These are phyloP conservation scores for Rhodotorula taiwanensis DNA, from an alignment of 768 basidiomycete species.

Conservation along the genomic window DNA sequence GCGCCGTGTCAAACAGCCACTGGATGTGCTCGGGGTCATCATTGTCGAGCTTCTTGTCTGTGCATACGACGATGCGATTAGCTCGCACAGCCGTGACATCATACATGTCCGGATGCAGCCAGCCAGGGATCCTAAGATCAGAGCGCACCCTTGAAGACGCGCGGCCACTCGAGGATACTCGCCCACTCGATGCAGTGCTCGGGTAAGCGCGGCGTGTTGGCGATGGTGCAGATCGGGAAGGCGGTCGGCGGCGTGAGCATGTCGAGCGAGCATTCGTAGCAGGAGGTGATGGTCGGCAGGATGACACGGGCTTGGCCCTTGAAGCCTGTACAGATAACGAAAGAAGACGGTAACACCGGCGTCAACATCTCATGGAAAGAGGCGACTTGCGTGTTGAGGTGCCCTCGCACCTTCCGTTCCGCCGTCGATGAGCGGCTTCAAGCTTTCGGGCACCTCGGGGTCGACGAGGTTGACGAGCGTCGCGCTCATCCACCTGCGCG, in stretches of 20 bases:
- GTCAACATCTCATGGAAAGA: too few species aligned
- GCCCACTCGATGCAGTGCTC: slow-evolving; percentile 99
- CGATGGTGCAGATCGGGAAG: slow-evolving; percentile 98
- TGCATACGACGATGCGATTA: too few species aligned
- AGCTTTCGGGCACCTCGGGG: slow-evolving; percentile 78
- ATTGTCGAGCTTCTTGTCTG: slow-evolving; percentile 93
- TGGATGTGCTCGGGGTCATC: slow-evolving; percentile 94
- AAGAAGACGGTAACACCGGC: too few species aligned
- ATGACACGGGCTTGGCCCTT: slow-evolving; percentile 97
- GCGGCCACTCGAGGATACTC: slow-evolving; percentile 97
- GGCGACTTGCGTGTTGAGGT: too few species aligned
- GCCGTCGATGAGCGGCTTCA: slow-evolving; percentile 96
- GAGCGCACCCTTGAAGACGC: slow-evolving; percentile 68
- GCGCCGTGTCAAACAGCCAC: slow-evolving; percentile 80
- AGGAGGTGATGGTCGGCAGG: slow-evolving; percentile 86
- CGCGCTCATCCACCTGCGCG: slow-evolving; percentile 96
- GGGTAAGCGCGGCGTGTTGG: slow-evolving; percentile 93
- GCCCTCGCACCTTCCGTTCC: slow-evolving; percentile 81
- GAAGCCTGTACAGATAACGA: slow-evolving; percentile 67
- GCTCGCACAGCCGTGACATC: too few species aligned
- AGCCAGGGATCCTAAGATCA: background rate
- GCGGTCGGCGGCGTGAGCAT: slow-evolving; percentile 96
- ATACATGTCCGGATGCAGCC: too few species aligned
- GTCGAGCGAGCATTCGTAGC: slow-evolving; percentile 96
- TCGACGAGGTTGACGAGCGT: slow-evolving; percentile 93